Conservation (phyloP, 345 rosid species). For the Psidium guajava region DNA sequence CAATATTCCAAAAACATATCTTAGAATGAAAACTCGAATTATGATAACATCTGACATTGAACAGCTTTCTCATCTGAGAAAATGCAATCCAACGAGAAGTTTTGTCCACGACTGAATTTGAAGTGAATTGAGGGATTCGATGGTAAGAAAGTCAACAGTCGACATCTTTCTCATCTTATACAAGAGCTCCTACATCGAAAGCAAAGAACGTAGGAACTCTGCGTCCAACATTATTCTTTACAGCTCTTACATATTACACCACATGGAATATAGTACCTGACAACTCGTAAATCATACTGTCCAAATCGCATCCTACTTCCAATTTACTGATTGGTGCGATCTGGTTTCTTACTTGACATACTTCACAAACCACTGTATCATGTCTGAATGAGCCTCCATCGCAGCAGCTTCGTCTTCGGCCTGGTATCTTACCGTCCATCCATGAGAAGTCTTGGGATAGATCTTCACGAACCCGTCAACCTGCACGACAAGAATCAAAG, state of each 20-base stretch:
- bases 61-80: neutral
- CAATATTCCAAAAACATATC: neutral
- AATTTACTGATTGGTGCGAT: neutral
- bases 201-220: no score
- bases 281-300: neutral
- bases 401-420: slow-evolving; percentile 44
- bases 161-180: neutral
- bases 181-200: neutral
- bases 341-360: slow-evolving; percentile 35
- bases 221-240: neutral
- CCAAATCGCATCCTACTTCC: neutral
- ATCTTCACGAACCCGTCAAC: slow-evolving; percentile 53
- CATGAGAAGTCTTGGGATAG: slow-evolving; percentile 60
- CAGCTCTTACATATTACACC: neutral
- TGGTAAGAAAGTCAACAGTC: neutral
- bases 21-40: neutral
- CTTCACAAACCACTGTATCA: slow-evolving; percentile 51
- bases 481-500: slow-evolving; percentile 8
- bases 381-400: slow-evolving; percentile 51
- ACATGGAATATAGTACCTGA: neutral
- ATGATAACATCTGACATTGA: neutral
- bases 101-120: neutral
- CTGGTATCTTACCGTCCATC: slow-evolving; percentile 62
- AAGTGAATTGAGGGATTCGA: neutral
- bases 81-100: no score